Evolutionary conservation across 164 flowering plant genomes (phyloP).

Genomic region (Paratinospora sagittata): DNA sequence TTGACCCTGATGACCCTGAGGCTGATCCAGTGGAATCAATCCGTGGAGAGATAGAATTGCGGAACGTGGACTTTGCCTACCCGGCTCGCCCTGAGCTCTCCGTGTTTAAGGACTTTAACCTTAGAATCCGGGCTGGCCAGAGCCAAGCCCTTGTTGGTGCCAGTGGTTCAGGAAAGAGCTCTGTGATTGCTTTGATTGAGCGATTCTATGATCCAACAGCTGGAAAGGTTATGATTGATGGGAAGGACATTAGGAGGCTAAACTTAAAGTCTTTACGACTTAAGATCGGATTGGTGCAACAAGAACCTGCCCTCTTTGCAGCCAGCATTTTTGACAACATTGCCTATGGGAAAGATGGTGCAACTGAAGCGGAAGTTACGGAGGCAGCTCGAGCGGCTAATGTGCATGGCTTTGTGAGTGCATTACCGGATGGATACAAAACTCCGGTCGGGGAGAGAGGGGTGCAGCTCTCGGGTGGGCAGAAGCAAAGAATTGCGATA

Average conservation of each 20-base stretch:
- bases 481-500: constrained; percentile 93
- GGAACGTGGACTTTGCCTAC: constrained; percentile 27
- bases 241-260: constrained; percentile 73
- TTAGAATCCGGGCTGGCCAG: constrained; percentile 24
- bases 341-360: constrained; percentile 89
- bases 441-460: constrained; percentile 95
- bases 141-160: constrained; percentile 89
- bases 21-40: constrained; percentile 20
- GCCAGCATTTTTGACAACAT: constrained; percentile 92
- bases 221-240: constrained; percentile 92
- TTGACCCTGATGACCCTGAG: constrained; percentile 26
- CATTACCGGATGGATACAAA: constrained; percentile 82
- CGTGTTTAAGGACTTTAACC: constrained; percentile 22
- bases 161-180: constrained; percentile 97
- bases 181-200: constrained; percentile 84
- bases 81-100: constrained; percentile 21
- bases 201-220: constrained; percentile 83
- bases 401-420: constrained; percentile 83
- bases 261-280: constrained; percentile 68
- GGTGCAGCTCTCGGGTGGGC: constrained; percentile 97
- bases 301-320: constrained; percentile 93
- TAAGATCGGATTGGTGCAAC: constrained; percentile 89
- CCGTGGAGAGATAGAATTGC: constrained; percentile 26
- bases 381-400: constrained; percentile 92
- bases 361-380: constrained; percentile 80